Percentiles rank a stretch among this genome's conserved stretches.
phyloP scores from a whole-genome alignment of 106 monocot species.

The Acorus calamus region DNA sequence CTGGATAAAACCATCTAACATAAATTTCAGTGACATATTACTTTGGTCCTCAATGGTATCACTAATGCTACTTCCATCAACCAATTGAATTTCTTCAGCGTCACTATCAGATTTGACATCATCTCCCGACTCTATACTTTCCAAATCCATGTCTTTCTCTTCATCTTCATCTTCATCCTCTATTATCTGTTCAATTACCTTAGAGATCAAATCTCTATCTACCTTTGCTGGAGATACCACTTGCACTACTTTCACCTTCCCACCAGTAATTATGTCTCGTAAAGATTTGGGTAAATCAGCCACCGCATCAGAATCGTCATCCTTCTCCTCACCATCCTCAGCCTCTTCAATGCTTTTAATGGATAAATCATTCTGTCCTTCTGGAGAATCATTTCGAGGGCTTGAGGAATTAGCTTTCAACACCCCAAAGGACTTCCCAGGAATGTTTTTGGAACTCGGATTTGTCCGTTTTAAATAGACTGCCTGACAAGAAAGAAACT shows the following conservation, averaged over 20 bases:
- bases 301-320: slow-evolving; percentile 51
- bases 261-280: slow-evolving; percentile 60
- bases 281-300: slow-evolving; percentile 49
- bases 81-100: slow-evolving; percentile 34
- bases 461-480: slow-evolving; percentile 59
- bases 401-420: slow-evolving; percentile 18
- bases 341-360: slow-evolving; percentile 10
- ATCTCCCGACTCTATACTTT: slow-evolving; percentile 36
- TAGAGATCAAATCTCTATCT: slow-evolving; percentile 65
- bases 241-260: slow-evolving; percentile 71
- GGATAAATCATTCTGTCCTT: slow-evolving; percentile 27
- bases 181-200: slow-evolving; percentile 81
- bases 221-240: slow-evolving; percentile 62
- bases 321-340: slow-evolving; percentile 34
- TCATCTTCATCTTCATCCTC: slow-evolving; percentile 89
- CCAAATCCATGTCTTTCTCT: slow-evolving; percentile 33
- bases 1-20: slow-evolving; percentile 37
- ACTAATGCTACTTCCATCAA: slow-evolving; percentile 20
- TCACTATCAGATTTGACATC: slow-evolving; percentile 28
- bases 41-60: slow-evolving; percentile 26
- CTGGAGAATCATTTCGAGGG: slow-evolving; percentile 21
- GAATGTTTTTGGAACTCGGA: slow-evolving; percentile 15
- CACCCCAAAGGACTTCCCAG: slow-evolving; percentile 13
- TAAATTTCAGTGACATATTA: slow-evolving; percentile 41
- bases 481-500: slow-evolving; percentile 34